These are phyloP conservation scores for Chlorella sp. DNA, from an alignment of 139 green algal genomes.

Conservation along the genomic window DNA sequence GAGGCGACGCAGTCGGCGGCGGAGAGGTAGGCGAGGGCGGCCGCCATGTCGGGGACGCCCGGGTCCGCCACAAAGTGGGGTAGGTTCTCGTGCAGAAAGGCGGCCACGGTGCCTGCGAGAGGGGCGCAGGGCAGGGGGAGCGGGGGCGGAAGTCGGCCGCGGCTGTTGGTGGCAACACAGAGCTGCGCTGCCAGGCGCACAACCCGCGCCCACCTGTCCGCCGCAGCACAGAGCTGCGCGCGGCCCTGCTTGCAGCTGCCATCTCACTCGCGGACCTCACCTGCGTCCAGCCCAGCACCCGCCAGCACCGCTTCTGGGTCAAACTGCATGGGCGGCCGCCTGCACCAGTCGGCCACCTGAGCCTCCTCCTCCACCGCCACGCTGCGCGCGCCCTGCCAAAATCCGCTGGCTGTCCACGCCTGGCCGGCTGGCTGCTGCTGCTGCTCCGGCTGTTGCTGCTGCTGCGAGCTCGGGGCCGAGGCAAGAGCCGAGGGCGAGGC, in stretches of 20 bases:
- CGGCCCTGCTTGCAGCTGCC: too few relatives aligned
- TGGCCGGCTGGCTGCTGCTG: slow-evolving; percentile 4
- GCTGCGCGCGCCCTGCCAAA: background rate
- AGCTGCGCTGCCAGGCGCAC: too few relatives aligned
- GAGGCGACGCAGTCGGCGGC: slow-evolving; percentile 33
- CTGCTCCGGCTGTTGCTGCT: slow-evolving; percentile 12
- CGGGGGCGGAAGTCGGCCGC: background rate
- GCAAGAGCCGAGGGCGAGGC: too few relatives aligned
- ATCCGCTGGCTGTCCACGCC: background rate
- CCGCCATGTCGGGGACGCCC: slow-evolving; percentile 47
- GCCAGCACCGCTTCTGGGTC: slow-evolving; percentile 59
- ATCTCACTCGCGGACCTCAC: background rate
- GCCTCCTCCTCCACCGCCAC: background rate
- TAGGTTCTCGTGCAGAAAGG: slow-evolving; percentile 75
- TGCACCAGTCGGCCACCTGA: slow-evolving; percentile 16
- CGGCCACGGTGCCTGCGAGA: slow-evolving; percentile 32
- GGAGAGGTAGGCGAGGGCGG: slow-evolving; percentile 48
- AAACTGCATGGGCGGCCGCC: slow-evolving; percentile 33
- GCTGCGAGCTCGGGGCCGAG: too few relatives aligned
- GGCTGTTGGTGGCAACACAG: too few relatives aligned
- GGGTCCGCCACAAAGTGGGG: slow-evolving; percentile 50
- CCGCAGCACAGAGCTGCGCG: too few relatives aligned
- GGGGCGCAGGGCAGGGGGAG: background rate
- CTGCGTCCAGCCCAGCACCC: slow-evolving; percentile 49
- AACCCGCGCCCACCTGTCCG: too few relatives aligned